Conservation (phyloP, 2,329 filamentous ascomycete genomes). For the Septoria linicola region DNA sequence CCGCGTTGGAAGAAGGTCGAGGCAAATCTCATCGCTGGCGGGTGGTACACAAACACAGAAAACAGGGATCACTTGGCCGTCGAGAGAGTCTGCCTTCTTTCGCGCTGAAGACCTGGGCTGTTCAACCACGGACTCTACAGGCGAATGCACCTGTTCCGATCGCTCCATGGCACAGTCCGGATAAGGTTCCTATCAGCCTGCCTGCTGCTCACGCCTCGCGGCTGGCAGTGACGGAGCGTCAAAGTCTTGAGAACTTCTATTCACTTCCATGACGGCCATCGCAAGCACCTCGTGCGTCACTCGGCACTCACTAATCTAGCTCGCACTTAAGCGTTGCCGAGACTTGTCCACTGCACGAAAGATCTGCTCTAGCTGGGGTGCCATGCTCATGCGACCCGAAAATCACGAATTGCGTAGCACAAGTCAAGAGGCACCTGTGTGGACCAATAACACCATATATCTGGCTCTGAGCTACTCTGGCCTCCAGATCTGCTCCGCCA, state of each 20-base stretch:
- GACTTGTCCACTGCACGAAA: background rate
- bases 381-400: background rate
- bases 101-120: constrained; percentile 17
- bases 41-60: constrained; percentile 43
- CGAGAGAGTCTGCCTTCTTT: constrained; percentile 32
- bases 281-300: background rate
- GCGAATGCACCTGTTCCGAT: too few relatives aligned
- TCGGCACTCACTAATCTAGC: background rate
- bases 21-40: constrained; percentile 38
- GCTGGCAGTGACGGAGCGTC: too few relatives aligned
- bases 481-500: background rate
- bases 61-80: constrained; percentile 2
- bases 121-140: too few relatives aligned
- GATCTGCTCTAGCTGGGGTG: background rate
- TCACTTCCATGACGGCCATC: too few relatives aligned
- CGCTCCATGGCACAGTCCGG: background rate
- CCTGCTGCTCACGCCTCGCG: too few relatives aligned
- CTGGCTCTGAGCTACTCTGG: background rate
- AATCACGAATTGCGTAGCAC: background rate
- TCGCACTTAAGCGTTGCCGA: background rate
- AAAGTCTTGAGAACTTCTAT: too few relatives aligned
- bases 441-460: too few relatives aligned
- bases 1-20: constrained; percentile 46
- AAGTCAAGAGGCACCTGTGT: too few relatives aligned
- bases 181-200: too few relatives aligned